Base-by-base conservation (phyloP, 139 green algal genomes). In the Raphidocelis subcapitata region DNA sequence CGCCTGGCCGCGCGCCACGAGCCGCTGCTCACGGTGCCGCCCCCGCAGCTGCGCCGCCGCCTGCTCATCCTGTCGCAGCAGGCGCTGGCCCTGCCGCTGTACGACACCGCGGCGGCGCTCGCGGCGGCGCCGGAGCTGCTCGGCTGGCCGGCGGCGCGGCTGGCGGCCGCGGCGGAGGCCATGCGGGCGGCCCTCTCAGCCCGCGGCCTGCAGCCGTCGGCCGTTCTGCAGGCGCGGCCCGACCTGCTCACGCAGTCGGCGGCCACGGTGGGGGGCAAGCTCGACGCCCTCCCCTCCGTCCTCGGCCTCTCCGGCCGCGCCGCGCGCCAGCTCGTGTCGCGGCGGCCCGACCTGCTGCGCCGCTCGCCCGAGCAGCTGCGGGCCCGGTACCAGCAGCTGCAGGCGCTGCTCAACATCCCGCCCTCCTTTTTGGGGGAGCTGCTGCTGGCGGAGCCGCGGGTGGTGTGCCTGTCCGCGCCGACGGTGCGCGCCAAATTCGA, bases 401-500 rank as follows among this genome's bases (percentile, higher is more conserved):
- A 49, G 23, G 20, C 47, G 67, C 72, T 84, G 44, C 65, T 79
- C 46, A 67, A 23, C n/a, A 65, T 84, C 26, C 79, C 79, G 24
- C 62, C 63, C 31, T 63, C 70, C 14, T 84, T 84, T 51, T 33
- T 84, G 36, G 63, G 68, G 21, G 79, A 84, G 69, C 73, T 84
- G 32, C 52, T 81, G 23, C 20, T 62, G 26, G 28, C 62, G n/a
- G 74, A 84, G 49, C 79, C 79, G 14, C 41, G 69, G 8, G 63
- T 81, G 56, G 49, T 81, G 73, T 68, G 46, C 55, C 56, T 81
- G 29, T 56, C 59, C 24, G 57, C 73, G 20, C 44, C 20, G 24
- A 69, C 64, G 37, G 62, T 84, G 16, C 55, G 18, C 12, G 73
- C 69, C 10, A 75, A 76, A 56, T 84, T 84, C 60, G 32, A 73